Conservation (phyloP, 192 early-diverging fungal genomes). For the Piromyces finnis region DNA sequence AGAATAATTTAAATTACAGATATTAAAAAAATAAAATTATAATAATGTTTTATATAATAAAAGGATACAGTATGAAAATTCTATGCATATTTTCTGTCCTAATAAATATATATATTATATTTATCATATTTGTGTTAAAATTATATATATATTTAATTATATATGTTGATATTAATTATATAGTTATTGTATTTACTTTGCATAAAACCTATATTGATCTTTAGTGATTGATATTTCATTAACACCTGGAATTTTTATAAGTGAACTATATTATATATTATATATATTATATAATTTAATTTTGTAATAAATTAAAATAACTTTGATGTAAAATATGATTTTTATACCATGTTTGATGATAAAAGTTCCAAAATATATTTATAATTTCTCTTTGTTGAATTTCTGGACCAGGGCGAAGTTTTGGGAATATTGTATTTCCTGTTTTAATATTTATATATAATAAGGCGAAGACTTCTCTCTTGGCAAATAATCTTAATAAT, state of each 20-base stretch:
- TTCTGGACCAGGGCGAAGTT: slow-evolving; percentile 34
- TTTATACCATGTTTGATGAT: slow-evolving; percentile 24
- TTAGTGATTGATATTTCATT: neutral
- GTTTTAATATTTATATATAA: slow-evolving; percentile 43
- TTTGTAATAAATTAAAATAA: no score
- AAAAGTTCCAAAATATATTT: slow-evolving; percentile 29
- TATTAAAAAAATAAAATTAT: no score
- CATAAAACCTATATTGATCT: slow-evolving; percentile 4
- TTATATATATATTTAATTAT: no score
- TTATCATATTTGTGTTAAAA: no score
- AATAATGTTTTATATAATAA: neutral
- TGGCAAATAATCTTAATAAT: slow-evolving; percentile 35
- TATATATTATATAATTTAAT: no score
- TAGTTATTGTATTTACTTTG: neutral
- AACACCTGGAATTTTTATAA: neutral
- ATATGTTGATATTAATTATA: no score
- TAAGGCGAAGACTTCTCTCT: slow-evolving; percentile 39
- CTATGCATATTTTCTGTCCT: neutral
- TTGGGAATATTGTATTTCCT: slow-evolving; percentile 32
- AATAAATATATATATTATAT: neutral
- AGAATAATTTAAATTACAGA: no score
- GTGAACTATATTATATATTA: neutral
- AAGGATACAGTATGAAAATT: neutral
- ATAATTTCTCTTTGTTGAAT: slow-evolving; percentile 37
- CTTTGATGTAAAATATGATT: no score